phyloP scores from a whole-genome alignment of 1,139 yeast genomes.

The Hyphopichia burtonii region DNA sequence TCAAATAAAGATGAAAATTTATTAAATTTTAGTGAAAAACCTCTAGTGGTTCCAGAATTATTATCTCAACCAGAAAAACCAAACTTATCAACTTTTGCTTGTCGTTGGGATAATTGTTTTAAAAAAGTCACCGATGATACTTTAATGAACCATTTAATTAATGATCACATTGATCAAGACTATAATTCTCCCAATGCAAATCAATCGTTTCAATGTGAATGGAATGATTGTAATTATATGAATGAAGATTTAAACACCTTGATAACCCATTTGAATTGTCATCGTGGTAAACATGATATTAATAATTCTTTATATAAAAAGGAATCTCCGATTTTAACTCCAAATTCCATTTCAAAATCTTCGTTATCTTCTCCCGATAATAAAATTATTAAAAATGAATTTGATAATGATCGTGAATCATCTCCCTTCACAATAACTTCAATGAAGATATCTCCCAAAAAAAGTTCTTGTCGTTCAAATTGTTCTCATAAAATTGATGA shows the following conservation, averaged over 20 bases:
- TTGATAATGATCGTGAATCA: neutral
- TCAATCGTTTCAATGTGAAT: constrained; percentile 55
- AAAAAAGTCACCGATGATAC: constrained; percentile 40
- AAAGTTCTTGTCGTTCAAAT: neutral
- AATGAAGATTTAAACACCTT: constrained; percentile 52
- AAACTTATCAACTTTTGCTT: constrained; percentile 17
- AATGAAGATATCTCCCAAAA: constrained; percentile 33
- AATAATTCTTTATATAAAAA: neutral
- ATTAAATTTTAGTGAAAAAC: neutral
- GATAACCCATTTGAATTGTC: constrained; percentile 58
- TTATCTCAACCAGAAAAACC: neutral
- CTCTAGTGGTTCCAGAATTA: neutral
- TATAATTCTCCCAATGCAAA: constrained; percentile 8
- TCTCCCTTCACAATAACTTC: constrained; percentile 28
- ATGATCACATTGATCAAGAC: constrained; percentile 50
- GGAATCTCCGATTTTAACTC: constrained; percentile 13
- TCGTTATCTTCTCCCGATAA: constrained; percentile 12
- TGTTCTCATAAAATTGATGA: constrained; percentile 17
- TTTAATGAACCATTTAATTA: constrained; percentile 56
- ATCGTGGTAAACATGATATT: constrained; percentile 32
- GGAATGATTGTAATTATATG: constrained; percentile 66
- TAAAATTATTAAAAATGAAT: neutral
- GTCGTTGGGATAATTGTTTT: constrained; percentile 61
- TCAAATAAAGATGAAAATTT: neutral
- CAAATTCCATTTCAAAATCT: constrained; percentile 14